phyloP scores from a whole-genome alignment of 768 basidiomycete species.

The Rubroboletus satanas region DNA sequence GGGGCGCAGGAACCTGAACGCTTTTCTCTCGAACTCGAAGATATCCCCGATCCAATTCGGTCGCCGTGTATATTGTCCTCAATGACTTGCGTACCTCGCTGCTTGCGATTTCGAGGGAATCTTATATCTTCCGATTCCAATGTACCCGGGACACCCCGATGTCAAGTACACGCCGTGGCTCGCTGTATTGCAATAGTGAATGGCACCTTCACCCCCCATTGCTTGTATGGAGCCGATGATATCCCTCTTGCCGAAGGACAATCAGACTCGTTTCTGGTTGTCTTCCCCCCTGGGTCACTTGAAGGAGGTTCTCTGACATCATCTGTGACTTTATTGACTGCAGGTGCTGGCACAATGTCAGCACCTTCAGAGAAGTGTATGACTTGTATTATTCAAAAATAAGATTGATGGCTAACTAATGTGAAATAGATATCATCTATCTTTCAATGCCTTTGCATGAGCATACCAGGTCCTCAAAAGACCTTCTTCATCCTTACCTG shows the following conservation, averaged over 20 bases:
- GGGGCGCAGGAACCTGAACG: slow-evolving; percentile 7
- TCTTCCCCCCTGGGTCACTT: slow-evolving; percentile 71
- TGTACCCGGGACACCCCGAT: neutral
- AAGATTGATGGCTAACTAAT: neutral
- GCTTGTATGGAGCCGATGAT: slow-evolving; percentile 27
- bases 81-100: slow-evolving; percentile 30
- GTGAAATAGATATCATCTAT: slow-evolving; percentile 53
- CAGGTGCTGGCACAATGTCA: slow-evolving; percentile 71
- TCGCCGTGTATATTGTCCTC: slow-evolving; percentile 57
- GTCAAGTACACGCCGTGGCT: slow-evolving; percentile 31
- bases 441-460: slow-evolving; percentile 47
- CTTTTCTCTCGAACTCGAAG: slow-evolving; percentile 52
- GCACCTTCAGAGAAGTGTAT: slow-evolving; percentile 67
- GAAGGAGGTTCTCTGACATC: slow-evolving; percentile 42
- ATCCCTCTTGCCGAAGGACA: slow-evolving; percentile 15
- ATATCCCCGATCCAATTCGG: slow-evolving; percentile 55
- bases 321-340: slow-evolving; percentile 59
- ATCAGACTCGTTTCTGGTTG: slow-evolving; percentile 61
- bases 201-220: slow-evolving; percentile 22
- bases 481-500: slow-evolving; percentile 52
- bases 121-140: slow-evolving; percentile 10
- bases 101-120: slow-evolving; percentile 23
- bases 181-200: slow-evolving; percentile 52
- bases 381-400: neutral
- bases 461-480: slow-evolving; percentile 32